Conservation (phyloP, 1,284 basidiomycete genomes). For the Inonotus obliquus region DNA sequence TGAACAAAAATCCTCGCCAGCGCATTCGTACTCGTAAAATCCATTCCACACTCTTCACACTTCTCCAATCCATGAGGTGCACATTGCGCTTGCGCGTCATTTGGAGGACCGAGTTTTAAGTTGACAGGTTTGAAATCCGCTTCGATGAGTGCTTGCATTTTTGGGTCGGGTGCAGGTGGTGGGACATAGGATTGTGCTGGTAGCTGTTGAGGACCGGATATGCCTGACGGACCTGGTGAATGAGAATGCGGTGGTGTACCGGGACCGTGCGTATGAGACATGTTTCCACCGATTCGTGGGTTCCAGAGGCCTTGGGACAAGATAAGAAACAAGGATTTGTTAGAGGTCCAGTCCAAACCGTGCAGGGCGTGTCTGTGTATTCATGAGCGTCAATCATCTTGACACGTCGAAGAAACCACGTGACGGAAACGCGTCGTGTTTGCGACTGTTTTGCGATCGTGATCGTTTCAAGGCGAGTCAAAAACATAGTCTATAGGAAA, state of each 20-base stretch:
- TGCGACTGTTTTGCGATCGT: too few relatives aligned
- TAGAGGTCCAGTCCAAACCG: background rate
- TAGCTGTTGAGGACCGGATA: background rate
- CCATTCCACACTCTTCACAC: constrained; percentile 65
- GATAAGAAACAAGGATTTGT: background rate
- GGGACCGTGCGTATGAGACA: constrained; percentile 7
- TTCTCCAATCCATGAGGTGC: constrained; percentile 59
- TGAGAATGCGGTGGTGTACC: background rate
- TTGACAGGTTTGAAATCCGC: constrained; percentile 61
- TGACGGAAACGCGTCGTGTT: constrained; percentile 4
- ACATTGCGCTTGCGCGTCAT: constrained; percentile 53
- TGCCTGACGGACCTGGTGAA: background rate
- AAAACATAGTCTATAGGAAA: background rate
- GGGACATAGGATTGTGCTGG: constrained; percentile 2
- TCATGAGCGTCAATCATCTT: background rate
- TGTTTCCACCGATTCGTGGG: too few relatives aligned
- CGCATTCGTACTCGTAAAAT: constrained; percentile 68
- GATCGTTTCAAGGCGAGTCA: background rate
- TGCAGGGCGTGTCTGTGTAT: background rate
- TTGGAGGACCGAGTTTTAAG: constrained; percentile 49
- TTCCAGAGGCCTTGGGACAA: background rate
- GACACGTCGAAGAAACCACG: constrained; percentile 2
- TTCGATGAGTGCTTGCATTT: constrained; percentile 63
- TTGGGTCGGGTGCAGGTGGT: constrained; percentile 1
- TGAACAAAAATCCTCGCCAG: constrained; percentile 64